Base-by-base conservation (phyloP, 2,329 filamentous ascomycete genomes). In the Botrytis paeoniae region DNA sequence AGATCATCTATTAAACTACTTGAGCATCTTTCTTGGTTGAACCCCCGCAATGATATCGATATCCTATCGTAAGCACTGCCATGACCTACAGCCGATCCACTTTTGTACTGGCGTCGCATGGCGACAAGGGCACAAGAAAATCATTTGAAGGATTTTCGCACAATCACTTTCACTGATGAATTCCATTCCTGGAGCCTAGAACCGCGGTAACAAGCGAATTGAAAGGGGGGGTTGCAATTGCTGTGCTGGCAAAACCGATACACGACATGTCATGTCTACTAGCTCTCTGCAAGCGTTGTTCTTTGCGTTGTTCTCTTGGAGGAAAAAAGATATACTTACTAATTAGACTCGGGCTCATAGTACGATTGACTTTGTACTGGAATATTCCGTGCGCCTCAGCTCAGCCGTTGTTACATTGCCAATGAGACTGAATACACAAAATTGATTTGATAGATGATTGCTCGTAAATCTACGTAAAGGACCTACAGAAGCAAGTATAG, bases 121-220 rank as follows among this genome's bases (percentile, higher is more conserved):
- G 59, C 43, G 59, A 54, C 32, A 70, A 45, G 69, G 69, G n/a
- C 54, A 4, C 5, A 41, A 63, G 32, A 29, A 54, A 29, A 63
- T 37, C 9, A 63, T 41, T 54, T 4, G 29, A 51, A 63, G 43
- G 43, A 62, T 35, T 61, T 70, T 22, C 3, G 48, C 59, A 25
- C 25, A 35, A 16, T 22, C 43, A 37, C 32, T 51, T n/a, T 70
- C 59, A 54, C n/a, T 54, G 39, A 35, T 62, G 18, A 37, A 63
- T 29, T 22, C 41, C 29, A 37, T 37, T 48, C 32, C n/a, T 51
- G 69, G 39, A 70, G 59, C 59, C 59, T 63, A 32, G 35, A 14
- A 22, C 14, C 32, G 32, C 59, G 69, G 69, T 5, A 70, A n/a
- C 43, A 63, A 70, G 69, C 69, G 59, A 70, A 45, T 63, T 32